Percentiles rank a stretch among this genome's conserved stretches.
Conservation (phyloP, 1,284 basidiomycete genomes). For the Laetiporus sulphureus region DNA sequence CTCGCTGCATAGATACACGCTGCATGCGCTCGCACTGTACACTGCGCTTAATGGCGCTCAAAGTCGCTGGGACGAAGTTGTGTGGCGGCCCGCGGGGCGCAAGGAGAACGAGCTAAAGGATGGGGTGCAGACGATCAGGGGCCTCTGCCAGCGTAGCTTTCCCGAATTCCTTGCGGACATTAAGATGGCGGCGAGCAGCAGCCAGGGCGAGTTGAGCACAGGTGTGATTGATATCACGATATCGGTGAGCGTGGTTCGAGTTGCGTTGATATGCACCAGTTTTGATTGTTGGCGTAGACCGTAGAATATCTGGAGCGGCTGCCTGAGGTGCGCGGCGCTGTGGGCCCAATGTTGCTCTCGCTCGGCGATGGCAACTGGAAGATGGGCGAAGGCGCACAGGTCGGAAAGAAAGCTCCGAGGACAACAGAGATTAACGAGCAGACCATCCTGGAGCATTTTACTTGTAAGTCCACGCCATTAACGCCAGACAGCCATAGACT, state of each 20-base stretch:
- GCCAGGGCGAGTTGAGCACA: conserved; percentile 46
- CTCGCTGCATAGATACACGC: conserved; percentile 77
- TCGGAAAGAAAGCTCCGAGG: conserved; percentile 44
- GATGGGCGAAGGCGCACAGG: conserved; percentile 74
- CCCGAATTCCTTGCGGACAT: conserved; percentile 75
- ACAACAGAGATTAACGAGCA: conserved; percentile 47
- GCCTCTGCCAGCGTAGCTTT: conserved; percentile 68
- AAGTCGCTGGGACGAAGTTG: conserved; percentile 59
- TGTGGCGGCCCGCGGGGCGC: conserved; percentile 38
- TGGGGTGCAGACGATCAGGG: conserved; percentile 52
- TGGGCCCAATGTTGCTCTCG: conserved; percentile 52
- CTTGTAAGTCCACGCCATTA: conserved; percentile 40
- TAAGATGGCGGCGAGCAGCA: conserved; percentile 48
- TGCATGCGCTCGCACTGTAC: conserved; percentile 71
- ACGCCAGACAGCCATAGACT: conserved; percentile 4
- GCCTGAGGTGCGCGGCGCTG: conserved; percentile 61
- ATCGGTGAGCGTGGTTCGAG: conserved; percentile 37
- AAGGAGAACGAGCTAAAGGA: conserved; percentile 68
- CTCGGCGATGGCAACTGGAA: conserved; percentile 84
- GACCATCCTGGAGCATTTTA: conserved; percentile 64
- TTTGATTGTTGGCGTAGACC: conserved; percentile 34
- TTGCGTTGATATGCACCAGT: background rate
- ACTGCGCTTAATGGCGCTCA: conserved; percentile 48
- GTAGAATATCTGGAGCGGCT: conserved; percentile 62
- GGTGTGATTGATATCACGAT: conserved; percentile 57